These are phyloP conservation scores for Musa itinerans DNA, from an alignment of 176 grass and related monocot genomes.

Conservation along the genomic window DNA sequence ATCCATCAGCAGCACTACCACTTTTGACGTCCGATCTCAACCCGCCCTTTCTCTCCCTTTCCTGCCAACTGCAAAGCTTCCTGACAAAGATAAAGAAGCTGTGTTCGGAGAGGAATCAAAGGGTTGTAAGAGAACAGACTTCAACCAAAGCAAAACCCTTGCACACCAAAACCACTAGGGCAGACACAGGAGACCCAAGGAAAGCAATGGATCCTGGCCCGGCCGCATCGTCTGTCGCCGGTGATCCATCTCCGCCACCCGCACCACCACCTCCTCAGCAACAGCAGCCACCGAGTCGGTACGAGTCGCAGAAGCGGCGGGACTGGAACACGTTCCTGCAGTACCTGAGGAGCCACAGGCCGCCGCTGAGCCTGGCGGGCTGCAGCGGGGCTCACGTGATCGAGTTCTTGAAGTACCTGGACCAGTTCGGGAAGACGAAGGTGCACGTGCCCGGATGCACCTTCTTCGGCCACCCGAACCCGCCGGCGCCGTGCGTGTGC, in stretches of 20 bases:
- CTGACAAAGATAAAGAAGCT: slow-evolving; percentile 3
- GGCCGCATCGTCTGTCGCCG: slow-evolving; percentile 19
- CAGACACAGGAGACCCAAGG: no score
- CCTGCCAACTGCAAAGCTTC: neutral
- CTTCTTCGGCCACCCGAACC: slow-evolving; percentile 75
- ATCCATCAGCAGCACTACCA: no score
- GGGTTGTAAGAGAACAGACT: no score
- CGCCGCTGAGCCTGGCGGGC: slow-evolving; percentile 58
- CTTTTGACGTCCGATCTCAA: neutral
- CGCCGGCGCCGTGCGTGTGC: slow-evolving; percentile 58
- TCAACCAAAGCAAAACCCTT: no score
- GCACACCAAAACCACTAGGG: no score
- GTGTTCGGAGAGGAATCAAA: neutral
- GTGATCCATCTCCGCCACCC: neutral
- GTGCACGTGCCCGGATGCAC: slow-evolving; percentile 67
- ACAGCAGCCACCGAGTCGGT: slow-evolving; percentile 18
- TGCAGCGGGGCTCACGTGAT: slow-evolving; percentile 87
- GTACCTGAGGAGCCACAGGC: slow-evolving; percentile 79
- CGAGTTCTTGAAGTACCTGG: slow-evolving; percentile 86
- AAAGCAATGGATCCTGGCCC: slow-evolving; percentile 42
- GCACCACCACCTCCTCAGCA: neutral
- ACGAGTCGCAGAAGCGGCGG: slow-evolving; percentile 89
- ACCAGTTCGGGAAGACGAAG: slow-evolving; percentile 97
- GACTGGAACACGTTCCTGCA: slow-evolving; percentile 98
- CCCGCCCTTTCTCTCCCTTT: neutral